These are phyloP conservation scores for Agrocybe praecox DNA, from an alignment of 768 basidiomycete species.

Conservation along the genomic window DNA sequence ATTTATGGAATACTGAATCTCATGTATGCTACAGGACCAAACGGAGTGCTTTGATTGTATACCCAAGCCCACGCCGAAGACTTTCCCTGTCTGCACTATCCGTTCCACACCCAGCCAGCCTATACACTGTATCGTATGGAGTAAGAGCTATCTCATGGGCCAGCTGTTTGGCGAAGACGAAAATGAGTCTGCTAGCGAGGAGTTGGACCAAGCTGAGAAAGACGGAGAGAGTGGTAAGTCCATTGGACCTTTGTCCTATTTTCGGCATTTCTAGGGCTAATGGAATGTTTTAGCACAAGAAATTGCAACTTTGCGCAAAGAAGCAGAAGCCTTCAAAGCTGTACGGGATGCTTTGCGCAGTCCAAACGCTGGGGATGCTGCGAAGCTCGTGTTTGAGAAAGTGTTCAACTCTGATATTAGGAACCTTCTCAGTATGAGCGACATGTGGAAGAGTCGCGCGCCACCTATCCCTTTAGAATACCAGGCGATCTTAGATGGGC, in stretches of 20 bases:
- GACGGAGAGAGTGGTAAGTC: constrained; percentile 87
- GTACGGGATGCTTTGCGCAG: constrained; percentile 60
- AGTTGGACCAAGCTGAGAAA: constrained; percentile 90
- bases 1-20: neutral
- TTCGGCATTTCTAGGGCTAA: neutral
- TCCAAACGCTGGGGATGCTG: constrained; percentile 45
- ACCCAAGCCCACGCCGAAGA: constrained; percentile 91
- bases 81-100: constrained; percentile 97
- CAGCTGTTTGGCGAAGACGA: constrained; percentile 96
- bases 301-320: constrained; percentile 86
- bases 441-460: constrained; percentile 96
- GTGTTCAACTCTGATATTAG: constrained; percentile 88
- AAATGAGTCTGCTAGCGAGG: constrained; percentile 57
- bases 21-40: constrained; percentile 57
- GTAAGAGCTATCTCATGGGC: constrained; percentile 92
- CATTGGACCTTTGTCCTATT: neutral
- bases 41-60: constrained; percentile 97
- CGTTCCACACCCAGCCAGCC: constrained; percentile 96
- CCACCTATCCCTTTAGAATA: constrained; percentile 86
- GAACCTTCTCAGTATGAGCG: constrained; percentile 88
- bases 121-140: constrained; percentile 99
- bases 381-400: constrained; percentile 82
- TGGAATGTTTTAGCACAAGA: constrained; percentile 65
- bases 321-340: constrained; percentile 85
- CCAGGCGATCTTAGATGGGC: constrained; percentile 67